Evolutionary conservation across 345 rosid genomes (phyloP), one percentile per base, ranked within the genome.

Genomic region (Euphorbia pulcherrima): DNA sequence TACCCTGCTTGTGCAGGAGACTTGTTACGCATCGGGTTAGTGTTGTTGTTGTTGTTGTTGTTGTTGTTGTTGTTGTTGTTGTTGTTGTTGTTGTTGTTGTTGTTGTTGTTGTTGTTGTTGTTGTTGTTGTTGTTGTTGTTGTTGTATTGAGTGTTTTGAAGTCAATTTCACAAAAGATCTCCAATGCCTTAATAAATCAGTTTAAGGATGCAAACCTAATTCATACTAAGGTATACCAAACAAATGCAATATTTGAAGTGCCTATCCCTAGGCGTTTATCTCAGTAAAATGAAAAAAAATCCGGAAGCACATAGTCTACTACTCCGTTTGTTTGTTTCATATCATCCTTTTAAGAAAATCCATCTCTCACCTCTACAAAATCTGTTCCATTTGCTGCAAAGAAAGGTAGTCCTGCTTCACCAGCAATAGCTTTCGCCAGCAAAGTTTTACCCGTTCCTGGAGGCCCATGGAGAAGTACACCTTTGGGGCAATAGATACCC

Each of bases 361-460:
- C 53, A 74, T 18, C 9, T 62, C 78, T 78, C 50, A 88, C 98
- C 89, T 93, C 97, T 30, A 92, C 98, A 83, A 90, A 92, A 75
- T 92, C 98, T 27, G 98, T 93, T 62, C 98, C 98, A 77, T 90
- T 93, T 48, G 87, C 93, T 1, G 98, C 96, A 76, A 93, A 93
- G 80, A 93, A 93, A 63, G 98, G 98, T 39, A 90, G 81, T 63
- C 97, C 98, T 57, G 98, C 96, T 88, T 93, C 98, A 73, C 98
- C 98, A 33, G 97, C 98, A 85, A 93, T 93, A 69, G 98, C 98
- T 84, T 90, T 93, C 63, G 98, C 98, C 67, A 93, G 79, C 69
- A 93, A 83, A 30, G 98, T 93, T 84, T 93, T 90, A 62, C 98
- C 98, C 37, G 98, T 93, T 74, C 97, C 98, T 20, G 98, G 97